phyloP scores from a whole-genome alignment of 1,139 yeast genomes.

The Pichia kudriavzevii region DNA sequence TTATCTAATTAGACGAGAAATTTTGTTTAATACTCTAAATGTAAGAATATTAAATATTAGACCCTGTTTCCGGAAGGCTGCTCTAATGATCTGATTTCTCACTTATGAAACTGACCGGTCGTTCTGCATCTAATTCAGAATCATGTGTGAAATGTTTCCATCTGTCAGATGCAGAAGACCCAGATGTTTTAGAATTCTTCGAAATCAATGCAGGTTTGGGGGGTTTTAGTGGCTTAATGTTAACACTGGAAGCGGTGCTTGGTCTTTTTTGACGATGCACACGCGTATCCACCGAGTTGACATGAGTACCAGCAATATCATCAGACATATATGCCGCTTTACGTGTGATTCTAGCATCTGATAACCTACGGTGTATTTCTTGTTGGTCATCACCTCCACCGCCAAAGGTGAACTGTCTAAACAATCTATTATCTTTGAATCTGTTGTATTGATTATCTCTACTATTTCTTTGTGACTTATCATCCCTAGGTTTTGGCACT shows the following conservation, averaged over 20 bases:
- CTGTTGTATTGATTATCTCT: neutral
- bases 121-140: conserved; percentile 16
- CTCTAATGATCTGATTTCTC: conserved; percentile 4
- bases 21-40: too few relatives aligned
- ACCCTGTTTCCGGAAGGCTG: too few relatives aligned
- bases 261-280: conserved; percentile 5
- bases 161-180: conserved; percentile 11
- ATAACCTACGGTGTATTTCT: conserved; percentile 29
- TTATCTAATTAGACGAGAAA: too few relatives aligned
- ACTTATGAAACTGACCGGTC: conserved; percentile 18
- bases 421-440: conserved; percentile 8
- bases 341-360: conserved; percentile 32
- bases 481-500: conserved; percentile 1
- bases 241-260: neutral
- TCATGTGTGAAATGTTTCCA: conserved; percentile 18
- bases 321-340: conserved; percentile 36
- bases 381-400: conserved; percentile 23
- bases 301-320: conserved; percentile 36
- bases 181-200: conserved; percentile 8
- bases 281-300: conserved; percentile 12
- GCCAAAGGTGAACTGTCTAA: conserved; percentile 24
- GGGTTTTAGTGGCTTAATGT: neutral
- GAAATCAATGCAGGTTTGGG: neutral
- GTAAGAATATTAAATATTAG: too few relatives aligned
- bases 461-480: neutral